Conservation (phyloP, 177 flowering plant genomes). For the Vitis hybrid region DNA sequence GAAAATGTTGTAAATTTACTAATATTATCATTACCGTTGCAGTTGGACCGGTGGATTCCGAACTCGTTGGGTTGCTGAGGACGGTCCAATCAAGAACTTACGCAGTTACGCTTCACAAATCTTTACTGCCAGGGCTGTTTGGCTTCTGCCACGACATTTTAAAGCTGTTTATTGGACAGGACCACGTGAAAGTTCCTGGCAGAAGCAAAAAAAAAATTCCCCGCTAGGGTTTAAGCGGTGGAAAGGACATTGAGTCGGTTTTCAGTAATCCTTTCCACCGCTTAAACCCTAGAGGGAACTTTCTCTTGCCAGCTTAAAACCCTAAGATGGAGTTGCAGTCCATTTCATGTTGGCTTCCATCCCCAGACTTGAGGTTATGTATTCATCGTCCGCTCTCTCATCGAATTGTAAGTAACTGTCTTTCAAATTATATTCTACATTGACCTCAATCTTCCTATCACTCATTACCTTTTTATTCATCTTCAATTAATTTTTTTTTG, state of each 20-base stretch:
- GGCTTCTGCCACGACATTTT: no score
- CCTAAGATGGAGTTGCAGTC: conserved; percentile 29
- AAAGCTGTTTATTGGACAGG: no score
- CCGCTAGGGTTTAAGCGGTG: conserved; percentile 11
- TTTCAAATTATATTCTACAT: background rate
- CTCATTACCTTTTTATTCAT: background rate
- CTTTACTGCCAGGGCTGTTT: no score
- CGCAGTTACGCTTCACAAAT: no score
- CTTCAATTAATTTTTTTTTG: background rate
- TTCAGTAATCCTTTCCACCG: background rate
- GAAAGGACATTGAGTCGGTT: background rate
- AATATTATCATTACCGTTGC: no score
- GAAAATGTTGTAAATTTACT: no score
- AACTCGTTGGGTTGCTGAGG: no score
- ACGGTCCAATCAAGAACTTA: no score
- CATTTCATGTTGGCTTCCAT: conserved; percentile 12
- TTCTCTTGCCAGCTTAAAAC: background rate
- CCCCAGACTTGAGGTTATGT: conserved; percentile 9
- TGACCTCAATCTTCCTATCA: background rate
- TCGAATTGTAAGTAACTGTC: conserved; percentile 10
- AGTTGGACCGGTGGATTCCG: no score
- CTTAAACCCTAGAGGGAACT: conserved; percentile 16
- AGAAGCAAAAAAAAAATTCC: no score
- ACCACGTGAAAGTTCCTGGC: no score
- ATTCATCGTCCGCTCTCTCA: background rate